A percentile compares a stretch with the other conserved stretches of the same genome.
Conservation (phyloP, 352 stramenopile species). For the Phytophthora idaei region DNA sequence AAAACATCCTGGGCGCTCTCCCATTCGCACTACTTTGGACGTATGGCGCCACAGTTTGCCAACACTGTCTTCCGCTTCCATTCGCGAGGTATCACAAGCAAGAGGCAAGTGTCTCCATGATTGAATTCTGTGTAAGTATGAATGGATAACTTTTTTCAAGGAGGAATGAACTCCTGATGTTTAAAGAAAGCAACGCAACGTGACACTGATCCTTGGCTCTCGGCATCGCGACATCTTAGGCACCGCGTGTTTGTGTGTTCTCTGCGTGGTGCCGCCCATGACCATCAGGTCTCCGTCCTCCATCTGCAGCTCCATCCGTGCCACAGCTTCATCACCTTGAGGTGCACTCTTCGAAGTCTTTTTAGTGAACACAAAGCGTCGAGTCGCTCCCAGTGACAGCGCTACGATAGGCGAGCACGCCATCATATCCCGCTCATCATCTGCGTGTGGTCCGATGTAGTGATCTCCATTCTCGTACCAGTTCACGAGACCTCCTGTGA, state of each 20-base stretch:
- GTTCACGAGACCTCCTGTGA: constrained; percentile 74
- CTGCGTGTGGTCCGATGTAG: constrained; percentile 81
- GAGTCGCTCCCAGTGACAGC: constrained; percentile 68
- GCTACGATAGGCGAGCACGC: constrained; percentile 60
- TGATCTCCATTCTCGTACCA: constrained; percentile 87
- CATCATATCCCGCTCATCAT: constrained; percentile 69
- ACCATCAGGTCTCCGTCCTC: constrained; percentile 77
- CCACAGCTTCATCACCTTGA: constrained; percentile 16
- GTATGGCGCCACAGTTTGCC: constrained; percentile 47
- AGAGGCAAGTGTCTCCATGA: constrained; percentile 3
- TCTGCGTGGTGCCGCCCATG: constrained; percentile 82
- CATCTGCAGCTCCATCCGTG: constrained; percentile 56
- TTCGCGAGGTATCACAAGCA: constrained; percentile 24
- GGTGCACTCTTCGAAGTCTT: constrained; percentile 27
- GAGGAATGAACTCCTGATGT: not conserved
- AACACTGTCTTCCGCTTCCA: constrained; percentile 48
- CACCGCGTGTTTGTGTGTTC: constrained; percentile 80
- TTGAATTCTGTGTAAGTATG: constrained; percentile 16
- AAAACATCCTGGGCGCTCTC: constrained; percentile 61
- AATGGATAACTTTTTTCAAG: constrained; percentile 12
- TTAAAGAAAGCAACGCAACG: constrained; percentile 56
- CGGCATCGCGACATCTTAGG: constrained; percentile 68
- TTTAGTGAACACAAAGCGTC: constrained; percentile 74
- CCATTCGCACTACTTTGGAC: constrained; percentile 60
- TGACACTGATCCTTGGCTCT: constrained; percentile 53